Evolutionary conservation across 1,284 basidiomycete species (phyloP).

Genomic region (Ganoderma lucidum): DNA sequence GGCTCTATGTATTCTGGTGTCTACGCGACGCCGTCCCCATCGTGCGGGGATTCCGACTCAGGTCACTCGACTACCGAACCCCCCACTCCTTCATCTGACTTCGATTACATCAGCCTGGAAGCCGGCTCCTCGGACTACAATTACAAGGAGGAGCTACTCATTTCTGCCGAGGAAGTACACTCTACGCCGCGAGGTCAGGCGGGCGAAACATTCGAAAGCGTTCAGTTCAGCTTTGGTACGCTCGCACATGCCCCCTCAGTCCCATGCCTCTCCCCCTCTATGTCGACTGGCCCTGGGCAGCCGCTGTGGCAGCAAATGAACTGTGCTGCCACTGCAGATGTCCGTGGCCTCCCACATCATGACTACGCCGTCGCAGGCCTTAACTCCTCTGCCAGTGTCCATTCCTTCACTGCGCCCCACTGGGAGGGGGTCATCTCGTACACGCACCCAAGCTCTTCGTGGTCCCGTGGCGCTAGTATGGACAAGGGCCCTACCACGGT

Average conservation of each 20-base stretch:
- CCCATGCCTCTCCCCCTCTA: background rate
- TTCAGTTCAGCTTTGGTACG: background rate
- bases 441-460: background rate
- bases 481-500: background rate
- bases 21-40: background rate
- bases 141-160: background rate
- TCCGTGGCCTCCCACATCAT: background rate
- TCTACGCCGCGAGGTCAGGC: no score
- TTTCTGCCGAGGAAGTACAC: background rate
- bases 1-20: background rate
- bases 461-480: background rate
- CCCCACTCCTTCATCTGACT: background rate
- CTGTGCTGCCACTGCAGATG: conserved; percentile 2
- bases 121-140: no score
- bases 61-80: background rate
- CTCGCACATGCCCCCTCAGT: background rate
- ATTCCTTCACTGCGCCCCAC: no score
- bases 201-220: no score
- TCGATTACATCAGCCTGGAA: background rate
- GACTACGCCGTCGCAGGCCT: background rate
- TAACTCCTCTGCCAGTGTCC: no score
- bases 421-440: background rate
- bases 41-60: background rate
- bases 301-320: conserved; percentile 12
- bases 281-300: background rate